Evolutionary conservation across 2,329 filamentous ascomycete genomes (phyloP), one percentile per base, ranked within the genome.

Genomic region (Sporothrix mexicana): DNA sequence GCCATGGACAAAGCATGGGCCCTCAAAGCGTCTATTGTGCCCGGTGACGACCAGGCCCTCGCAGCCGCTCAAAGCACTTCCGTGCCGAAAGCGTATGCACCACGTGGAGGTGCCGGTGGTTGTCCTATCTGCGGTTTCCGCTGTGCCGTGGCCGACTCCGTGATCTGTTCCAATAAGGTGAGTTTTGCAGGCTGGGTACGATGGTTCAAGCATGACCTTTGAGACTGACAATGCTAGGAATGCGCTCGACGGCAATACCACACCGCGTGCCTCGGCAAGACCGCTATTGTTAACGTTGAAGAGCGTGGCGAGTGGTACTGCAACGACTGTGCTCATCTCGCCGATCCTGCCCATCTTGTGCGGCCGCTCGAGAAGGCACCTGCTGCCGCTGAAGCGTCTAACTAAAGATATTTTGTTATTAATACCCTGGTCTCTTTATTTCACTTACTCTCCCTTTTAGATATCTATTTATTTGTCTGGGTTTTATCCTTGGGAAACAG

Each of bases 81-180:
- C 6, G 36, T 57, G 15, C 69, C 69, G 13, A 73, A 73, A 25
- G 43, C 51, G 12, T 69, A 64, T 25, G 55, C 69, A 8, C 41
- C 49, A 41, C 73, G 47, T 41, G 23, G 66, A 17, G 66, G 66
- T 4, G 36, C 57, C 2, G 41, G 23, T 45, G 85, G 86, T 61
- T 88, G 86, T 74, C 79, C 79, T 1, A 76, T 85, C 15, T 89
- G 87, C 74, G 83, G 83, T 12, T 81, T 85, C 61, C 53, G 64
- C 45, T 71, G 71, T 30, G 47, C 53, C 3, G 71, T 69, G 1
- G 51, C 85, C 3, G 81, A 80, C 12, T 80, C 85, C 75, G 78
- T 88, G 43, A 78, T 87, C 36, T 89, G 87, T 77, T 80, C 82
- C 4, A 87, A 87, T 74, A 81, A 83, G 80, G 86, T 88, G 77